phyloP scores from a whole-genome alignment of 1,284 basidiomycete species.

The Sanghuangporus baumii region DNA sequence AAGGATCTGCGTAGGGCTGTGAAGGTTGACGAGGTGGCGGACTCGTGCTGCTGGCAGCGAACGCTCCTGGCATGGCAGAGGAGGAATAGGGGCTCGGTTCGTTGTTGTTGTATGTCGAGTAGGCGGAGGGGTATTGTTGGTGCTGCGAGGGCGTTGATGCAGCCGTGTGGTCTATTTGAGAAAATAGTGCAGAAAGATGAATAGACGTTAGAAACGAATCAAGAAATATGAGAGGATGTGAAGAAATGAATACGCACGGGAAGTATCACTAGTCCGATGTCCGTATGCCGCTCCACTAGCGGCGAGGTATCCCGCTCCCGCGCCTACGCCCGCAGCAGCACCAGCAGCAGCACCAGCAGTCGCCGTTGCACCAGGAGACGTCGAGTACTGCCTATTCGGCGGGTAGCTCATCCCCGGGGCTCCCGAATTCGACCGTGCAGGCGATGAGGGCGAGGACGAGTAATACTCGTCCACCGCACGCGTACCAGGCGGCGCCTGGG shows the following conservation, averaged over 20 bases:
- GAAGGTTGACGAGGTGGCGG: conserved; percentile 29
- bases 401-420: conserved; percentile 38
- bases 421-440: conserved; percentile 20
- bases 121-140: conserved; percentile 41
- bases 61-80: conserved; percentile 20
- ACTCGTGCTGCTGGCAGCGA: conserved; percentile 16
- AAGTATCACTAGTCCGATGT: conserved; percentile 45
- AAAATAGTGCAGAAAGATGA: neutral
- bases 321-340: conserved; percentile 17
- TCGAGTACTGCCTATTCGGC: conserved; percentile 26
- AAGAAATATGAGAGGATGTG: neutral
- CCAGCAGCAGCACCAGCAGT: conserved; percentile 22
- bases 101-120: conserved; percentile 31
- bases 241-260: conserved; percentile 40
- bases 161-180: conserved; percentile 45
- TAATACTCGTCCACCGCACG: conserved; percentile 74
- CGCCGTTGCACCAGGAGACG: conserved; percentile 30
- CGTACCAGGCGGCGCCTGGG: conserved; percentile 53
- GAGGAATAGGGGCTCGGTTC: conserved; percentile 36
- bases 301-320: conserved; percentile 22
- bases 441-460: conserved; percentile 32
- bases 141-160: conserved; percentile 32
- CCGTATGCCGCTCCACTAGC: conserved; percentile 41
- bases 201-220: conserved; percentile 1
- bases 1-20: conserved; percentile 13